Percentiles rank a stretch among this genome's conserved stretches.
Evolutionary conservation across 2,329 filamentous ascomycete genomes (phyloP).

Genomic region (Colletotrichum sp.): DNA sequence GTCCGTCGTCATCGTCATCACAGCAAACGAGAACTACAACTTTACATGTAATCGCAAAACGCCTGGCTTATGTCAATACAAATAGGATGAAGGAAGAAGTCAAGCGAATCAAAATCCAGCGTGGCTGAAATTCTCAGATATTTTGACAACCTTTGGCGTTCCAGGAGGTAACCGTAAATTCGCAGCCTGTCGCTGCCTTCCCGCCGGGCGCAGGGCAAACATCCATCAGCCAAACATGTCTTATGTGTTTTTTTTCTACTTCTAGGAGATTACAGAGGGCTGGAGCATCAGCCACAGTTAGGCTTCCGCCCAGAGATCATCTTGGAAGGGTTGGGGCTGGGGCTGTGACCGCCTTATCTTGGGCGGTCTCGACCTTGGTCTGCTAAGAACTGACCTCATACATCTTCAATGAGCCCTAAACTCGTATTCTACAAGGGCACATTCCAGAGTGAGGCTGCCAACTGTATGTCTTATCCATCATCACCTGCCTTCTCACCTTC

Average conservation of each 20-base stretch:
- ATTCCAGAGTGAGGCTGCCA: neutral
- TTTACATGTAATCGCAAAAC: neutral
- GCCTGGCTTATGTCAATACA: neutral
- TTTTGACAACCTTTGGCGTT: neutral
- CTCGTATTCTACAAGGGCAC: neutral
- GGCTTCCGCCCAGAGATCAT: neutral
- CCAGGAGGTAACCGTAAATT: neutral
- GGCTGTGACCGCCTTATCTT: neutral
- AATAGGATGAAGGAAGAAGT: neutral
- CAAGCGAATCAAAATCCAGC: neutral
- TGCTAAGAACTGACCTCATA: neutral
- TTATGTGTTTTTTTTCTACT: neutral
- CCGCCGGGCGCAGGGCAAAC: neutral
- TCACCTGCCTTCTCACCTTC: neutral
- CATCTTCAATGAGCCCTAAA: neutral
- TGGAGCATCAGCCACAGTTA: neutral
- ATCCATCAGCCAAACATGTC: neutral
- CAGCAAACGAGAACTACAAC: neutral
- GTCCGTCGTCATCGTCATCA: neutral
- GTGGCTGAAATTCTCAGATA: neutral
- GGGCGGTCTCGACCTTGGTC: neutral
- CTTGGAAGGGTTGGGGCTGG: neutral
- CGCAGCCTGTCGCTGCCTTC: neutral
- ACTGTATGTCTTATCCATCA: neutral
- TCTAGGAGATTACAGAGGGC: neutral